These are phyloP conservation scores for Chaetomidium leptoderma DNA, from an alignment of 495 filamentous ascomycete species.

Conservation along the genomic window DNA sequence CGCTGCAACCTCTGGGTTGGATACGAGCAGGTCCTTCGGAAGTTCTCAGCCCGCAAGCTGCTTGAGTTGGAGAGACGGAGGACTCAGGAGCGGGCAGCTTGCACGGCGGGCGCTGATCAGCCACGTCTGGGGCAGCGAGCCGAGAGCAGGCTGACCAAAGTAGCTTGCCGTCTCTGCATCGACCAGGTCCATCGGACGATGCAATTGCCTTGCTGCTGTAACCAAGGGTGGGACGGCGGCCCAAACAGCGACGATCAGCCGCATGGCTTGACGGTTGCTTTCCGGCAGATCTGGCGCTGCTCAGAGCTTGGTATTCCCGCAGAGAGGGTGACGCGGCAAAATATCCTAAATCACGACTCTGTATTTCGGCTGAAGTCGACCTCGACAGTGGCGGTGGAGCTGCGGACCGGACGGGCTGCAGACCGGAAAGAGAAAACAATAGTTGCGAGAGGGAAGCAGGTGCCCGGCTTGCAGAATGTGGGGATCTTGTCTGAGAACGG, in stretches of 20 bases:
- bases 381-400: slow-evolving; percentile 22
- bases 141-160: background rate
- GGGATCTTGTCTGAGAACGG: background rate
- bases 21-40: slow-evolving; percentile 9
- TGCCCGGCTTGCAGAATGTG: background rate
- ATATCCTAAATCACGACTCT: slow-evolving; percentile 19
- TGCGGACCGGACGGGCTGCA: slow-evolving; percentile 13
- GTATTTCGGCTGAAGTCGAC: slow-evolving; percentile 33
- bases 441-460: background rate
- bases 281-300: slow-evolving; percentile 31
- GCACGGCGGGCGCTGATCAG: background rate
- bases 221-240: background rate
- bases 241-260: slow-evolving; percentile 23
- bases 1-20: background rate
- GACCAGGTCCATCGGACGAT: background rate
- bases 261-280: slow-evolving; percentile 25
- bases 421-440: background rate
- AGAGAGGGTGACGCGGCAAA: slow-evolving; percentile 27
- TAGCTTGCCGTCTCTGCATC: background rate
- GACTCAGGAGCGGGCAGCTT: background rate
- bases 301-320: slow-evolving; percentile 27
- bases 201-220: background rate
- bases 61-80: background rate
- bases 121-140: background rate
- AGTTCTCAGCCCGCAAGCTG: background rate